Base-by-base conservation (phyloP, 371 early-diverging fungal genomes). In the Mortierella sp. region DNA sequence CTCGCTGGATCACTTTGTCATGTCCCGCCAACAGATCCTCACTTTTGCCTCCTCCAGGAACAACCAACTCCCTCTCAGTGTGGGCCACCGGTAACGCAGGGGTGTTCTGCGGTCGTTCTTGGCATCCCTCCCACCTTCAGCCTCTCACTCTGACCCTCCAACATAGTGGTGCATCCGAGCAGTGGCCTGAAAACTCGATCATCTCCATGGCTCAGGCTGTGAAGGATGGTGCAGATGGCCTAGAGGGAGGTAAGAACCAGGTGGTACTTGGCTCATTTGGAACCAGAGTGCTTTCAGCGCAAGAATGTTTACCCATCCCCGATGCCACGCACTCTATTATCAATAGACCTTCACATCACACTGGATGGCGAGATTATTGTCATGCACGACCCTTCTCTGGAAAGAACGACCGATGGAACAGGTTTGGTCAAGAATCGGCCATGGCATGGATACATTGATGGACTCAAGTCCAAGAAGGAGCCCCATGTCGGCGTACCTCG, bases 131-230 rank as follows among this genome's bases (percentile, higher is more conserved):
- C 48, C 24, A n/a, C 25, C 43, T 24, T 31, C 24, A 13, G 9
- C 51, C 27, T 19, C 29, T 54, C 50, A 47, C n/a, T 48, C 9
- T 22, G 10, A 34, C 4, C 34, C 10, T 34, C 34, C 34, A n/a
- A n/a, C n/a, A 6, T 59, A 74, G 90, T 43, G 90, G 90, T 8
- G 85, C 77, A 50, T 84, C 87, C 10, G 80, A 83, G n/a, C 79
- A 83, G 58, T 83, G 84, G 70, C 86, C 89, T 0, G 90, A 90
- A 70, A 90, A 90, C 57, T 88, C 90, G 2, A 53, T 90, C 51
- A 50, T 82, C 10, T 84, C 90, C 13, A 84, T 83, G 74, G 71
- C 79, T 50, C 81, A 82, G 58, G 89, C 88, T 7, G 51, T 90
- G 17, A 79, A 85, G 50, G 82, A 84, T 7, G 85, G 86, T 16